Percentiles rank a stretch among this genome's conserved stretches.
phyloP scores from a whole-genome alignment of 2,329 filamentous ascomycete genomes.

The Diaporthe australafricana region DNA sequence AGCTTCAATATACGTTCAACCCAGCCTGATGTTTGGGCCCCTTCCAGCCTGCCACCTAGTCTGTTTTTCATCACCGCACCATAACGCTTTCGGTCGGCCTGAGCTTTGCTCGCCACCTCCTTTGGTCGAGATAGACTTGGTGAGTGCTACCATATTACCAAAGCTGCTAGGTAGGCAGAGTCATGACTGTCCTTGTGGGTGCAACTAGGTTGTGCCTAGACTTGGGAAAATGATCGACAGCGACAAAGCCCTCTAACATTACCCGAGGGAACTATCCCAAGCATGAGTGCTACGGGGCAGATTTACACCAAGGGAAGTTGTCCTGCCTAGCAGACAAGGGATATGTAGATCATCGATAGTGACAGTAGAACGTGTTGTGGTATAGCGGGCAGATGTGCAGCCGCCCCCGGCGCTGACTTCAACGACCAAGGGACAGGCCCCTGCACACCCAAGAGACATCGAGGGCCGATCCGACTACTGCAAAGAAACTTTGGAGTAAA shows the following conservation, averaged over 20 bases:
- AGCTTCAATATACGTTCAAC: neutral
- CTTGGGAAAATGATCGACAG: neutral
- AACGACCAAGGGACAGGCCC: neutral
- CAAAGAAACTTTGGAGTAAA: constrained; percentile 7
- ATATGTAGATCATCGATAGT: neutral
- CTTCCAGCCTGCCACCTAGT: too few species aligned
- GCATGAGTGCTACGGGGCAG: neutral
- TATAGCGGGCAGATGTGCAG: neutral
- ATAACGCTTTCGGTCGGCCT: neutral
- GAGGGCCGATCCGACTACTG: constrained; percentile 15
- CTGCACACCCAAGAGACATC: neutral
- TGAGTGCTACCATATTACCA: neutral
- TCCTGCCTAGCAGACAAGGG: neutral
- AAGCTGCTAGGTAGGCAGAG: neutral
- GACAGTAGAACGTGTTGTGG: neutral
- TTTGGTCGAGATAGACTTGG: neutral
- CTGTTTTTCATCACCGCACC: neutral
- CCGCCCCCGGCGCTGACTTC: neutral
- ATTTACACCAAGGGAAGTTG: neutral
- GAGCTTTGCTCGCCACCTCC: constrained; percentile 4
- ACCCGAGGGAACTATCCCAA: neutral
- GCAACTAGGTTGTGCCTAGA: neutral
- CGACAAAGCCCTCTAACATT: neutral
- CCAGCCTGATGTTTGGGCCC: neutral
- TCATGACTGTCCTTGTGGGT: neutral